Conservation (phyloP, 345 rosid genomes). For the Euphorbia tirucalli region DNA sequence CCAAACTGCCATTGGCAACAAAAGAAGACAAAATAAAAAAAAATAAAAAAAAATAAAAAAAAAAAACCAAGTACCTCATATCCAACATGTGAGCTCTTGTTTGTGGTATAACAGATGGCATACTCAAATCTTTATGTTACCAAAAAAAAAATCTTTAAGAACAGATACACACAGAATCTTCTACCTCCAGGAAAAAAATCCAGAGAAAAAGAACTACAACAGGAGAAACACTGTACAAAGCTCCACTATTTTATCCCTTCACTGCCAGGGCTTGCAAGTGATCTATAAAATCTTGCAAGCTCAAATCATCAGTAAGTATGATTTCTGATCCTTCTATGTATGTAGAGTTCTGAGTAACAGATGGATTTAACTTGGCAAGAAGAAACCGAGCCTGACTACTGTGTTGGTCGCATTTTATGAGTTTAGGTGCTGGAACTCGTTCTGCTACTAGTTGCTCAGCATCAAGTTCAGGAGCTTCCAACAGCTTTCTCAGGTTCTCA, state of each 20-base stretch:
- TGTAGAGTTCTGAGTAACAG: slow-evolving; percentile 76
- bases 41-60: too few species aligned
- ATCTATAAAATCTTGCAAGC: slow-evolving; percentile 82
- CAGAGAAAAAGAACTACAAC: not conserved
- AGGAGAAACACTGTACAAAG: not conserved
- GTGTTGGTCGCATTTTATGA: slow-evolving; percentile 88
- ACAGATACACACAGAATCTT: not conserved
- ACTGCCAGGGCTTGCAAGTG: slow-evolving; percentile 85
- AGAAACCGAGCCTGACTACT: slow-evolving; percentile 96
- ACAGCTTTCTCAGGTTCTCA: slow-evolving; percentile 74
- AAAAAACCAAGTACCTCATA: too few species aligned
- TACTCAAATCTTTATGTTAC: too few species aligned
- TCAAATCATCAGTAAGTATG: slow-evolving; percentile 77
- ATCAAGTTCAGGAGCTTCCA: slow-evolving; percentile 84
- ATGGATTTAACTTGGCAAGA: slow-evolving; percentile 94
- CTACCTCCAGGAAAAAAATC: not conserved
- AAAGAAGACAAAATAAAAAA: too few species aligned
- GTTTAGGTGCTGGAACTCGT: slow-evolving; percentile 71
- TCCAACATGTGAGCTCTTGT: too few species aligned
- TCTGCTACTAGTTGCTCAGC: slow-evolving; percentile 64
- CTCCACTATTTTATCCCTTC: slow-evolving; percentile 31
- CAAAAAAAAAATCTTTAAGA: not conserved
- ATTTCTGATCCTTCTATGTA: slow-evolving; percentile 62
- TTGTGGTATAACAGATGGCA: too few species aligned
- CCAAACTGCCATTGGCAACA: too few species aligned